Conservation (phyloP, 2,329 filamentous ascomycete genomes). For the Penicillium polonicum region DNA sequence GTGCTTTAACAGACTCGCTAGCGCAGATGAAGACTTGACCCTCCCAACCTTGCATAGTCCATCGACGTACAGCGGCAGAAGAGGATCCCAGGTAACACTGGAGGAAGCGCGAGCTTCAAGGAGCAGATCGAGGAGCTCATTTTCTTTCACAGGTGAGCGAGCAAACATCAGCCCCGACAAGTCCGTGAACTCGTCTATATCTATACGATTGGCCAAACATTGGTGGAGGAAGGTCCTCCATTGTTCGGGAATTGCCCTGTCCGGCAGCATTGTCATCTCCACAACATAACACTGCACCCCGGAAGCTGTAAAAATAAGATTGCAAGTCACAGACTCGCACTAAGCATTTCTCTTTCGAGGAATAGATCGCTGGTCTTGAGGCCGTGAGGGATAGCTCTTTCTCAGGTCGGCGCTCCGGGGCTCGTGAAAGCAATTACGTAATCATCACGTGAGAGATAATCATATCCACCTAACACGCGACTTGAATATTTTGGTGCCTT, state of each 20-base stretch:
- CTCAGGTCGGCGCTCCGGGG: neutral
- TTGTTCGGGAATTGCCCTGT: constrained; percentile 31
- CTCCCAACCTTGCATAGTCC: constrained; percentile 35
- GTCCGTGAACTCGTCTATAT: constrained; percentile 39
- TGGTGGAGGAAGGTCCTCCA: constrained; percentile 40
- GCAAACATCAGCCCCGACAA: constrained; percentile 37
- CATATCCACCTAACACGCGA: neutral
- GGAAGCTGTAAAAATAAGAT: neutral
- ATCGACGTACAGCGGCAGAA: constrained; percentile 44
- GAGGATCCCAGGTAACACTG: constrained; percentile 42
- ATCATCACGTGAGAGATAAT: neutral
- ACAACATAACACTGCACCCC: constrained; percentile 15
- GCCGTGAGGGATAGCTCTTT: constrained; percentile 1
- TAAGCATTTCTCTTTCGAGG: neutral
- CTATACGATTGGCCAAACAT: constrained; percentile 39
- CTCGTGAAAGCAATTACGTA: neutral
- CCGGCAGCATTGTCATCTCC: constrained; percentile 19
- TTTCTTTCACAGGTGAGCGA: constrained; percentile 33
- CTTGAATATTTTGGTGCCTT: neutral
- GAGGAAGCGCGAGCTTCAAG: constrained; percentile 35
- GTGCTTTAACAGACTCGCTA: constrained; percentile 35
- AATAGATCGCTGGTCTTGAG: neutral
- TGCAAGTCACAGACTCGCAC: neutral
- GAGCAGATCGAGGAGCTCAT: constrained; percentile 36
- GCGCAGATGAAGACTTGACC: constrained; percentile 35